Conservation (phyloP, 257 asterid genomes). For the Rhazya stricta region DNA sequence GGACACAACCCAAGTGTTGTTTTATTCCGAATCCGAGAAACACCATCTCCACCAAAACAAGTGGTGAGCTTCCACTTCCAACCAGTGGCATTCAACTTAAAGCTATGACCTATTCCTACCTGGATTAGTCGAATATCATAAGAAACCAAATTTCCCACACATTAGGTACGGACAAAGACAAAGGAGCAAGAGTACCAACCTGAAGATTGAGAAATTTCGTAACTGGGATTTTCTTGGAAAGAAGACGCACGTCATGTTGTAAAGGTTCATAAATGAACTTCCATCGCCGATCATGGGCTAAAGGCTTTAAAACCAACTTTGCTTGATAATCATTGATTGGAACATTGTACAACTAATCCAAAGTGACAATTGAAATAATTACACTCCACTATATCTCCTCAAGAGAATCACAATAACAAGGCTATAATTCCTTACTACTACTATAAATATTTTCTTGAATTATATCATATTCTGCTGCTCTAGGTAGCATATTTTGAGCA, state of each 20-base stretch:
- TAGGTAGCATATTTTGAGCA: not conserved
- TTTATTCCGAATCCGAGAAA: conserved; percentile 78
- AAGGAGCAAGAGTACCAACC: conserved; percentile 39
- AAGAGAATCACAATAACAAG: not conserved
- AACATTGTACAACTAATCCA: conserved; percentile 65
- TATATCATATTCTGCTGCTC: not conserved
- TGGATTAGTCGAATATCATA: conserved; percentile 24
- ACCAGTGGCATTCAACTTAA: conserved; percentile 81
- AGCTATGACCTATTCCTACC: conserved; percentile 98
- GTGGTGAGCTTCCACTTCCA: conserved; percentile 97
- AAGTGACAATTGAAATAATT: conserved; percentile 11
- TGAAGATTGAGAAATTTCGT: conserved; percentile 87
- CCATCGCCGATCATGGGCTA: conserved; percentile 79
- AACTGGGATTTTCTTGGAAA: conserved; percentile 86
- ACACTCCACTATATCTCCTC: not conserved
- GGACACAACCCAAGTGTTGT: conserved; percentile 85
- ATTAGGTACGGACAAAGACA: not conserved
- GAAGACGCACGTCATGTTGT: conserved; percentile 77
- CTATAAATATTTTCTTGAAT: not conserved
- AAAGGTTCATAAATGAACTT: conserved; percentile 83
- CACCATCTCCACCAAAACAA: conserved; percentile 80
- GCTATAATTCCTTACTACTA: conserved; percentile 1
- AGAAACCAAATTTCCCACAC: conserved; percentile 1
- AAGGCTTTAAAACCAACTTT: conserved; percentile 85
- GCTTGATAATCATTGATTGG: conserved; percentile 86